Base-by-base conservation (phyloP, 2,329 filamentous ascomycete species). In the Celoporthe dispersa region DNA sequence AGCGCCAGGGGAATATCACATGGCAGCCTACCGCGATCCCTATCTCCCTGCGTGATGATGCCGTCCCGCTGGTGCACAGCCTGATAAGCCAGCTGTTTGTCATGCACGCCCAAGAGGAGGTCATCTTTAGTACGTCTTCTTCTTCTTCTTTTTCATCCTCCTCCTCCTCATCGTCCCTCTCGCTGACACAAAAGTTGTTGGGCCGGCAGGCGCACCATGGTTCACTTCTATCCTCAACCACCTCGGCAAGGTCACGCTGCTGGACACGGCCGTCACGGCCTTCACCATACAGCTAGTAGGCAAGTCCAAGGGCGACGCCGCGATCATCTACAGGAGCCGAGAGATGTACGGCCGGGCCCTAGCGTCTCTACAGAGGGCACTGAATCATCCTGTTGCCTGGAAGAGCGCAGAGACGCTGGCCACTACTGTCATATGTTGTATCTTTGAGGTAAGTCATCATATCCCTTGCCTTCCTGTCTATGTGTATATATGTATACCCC, bases 351-450 rank as follows among this genome's bases (percentile, higher is more conserved):
- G 79, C 19, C 75, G 77, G 71, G 78, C 80, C 37, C 75, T 83
- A 53, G 71, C 64, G 12, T 76, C 76, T 35, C 75, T 83, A 61
- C 81, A 82, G 68, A 68, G 66, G 31, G 77, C 79, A 9, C 73
- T 83, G 59, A 75, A 77, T 67, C 81, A 83, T 71, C 75, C 78
- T 1, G 73, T 72, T 22, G 78, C 80, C 70, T 83, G 81, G 81
- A 79, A 75, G 70, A 74, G 79, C 19, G 75, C 80, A 1, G 81
- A 83, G 74, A 83, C 81, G n/a, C 73, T 82, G 35, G 82, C 80
- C 66, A 75, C 84, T 2, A 77, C 80, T 60, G 81, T 83, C 73
- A 72, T 83, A 53, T 73, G 83, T 55, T 81, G 80, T 67, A 74
- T 81, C 22, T 82, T 78, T 44, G 81, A 82, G 78, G 79, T 82